A percentile compares a stretch with the other conserved stretches of the same genome.
Evolutionary conservation across 2,329 filamentous ascomycete genomes (phyloP).

Genomic region (Lachnellula arida): DNA sequence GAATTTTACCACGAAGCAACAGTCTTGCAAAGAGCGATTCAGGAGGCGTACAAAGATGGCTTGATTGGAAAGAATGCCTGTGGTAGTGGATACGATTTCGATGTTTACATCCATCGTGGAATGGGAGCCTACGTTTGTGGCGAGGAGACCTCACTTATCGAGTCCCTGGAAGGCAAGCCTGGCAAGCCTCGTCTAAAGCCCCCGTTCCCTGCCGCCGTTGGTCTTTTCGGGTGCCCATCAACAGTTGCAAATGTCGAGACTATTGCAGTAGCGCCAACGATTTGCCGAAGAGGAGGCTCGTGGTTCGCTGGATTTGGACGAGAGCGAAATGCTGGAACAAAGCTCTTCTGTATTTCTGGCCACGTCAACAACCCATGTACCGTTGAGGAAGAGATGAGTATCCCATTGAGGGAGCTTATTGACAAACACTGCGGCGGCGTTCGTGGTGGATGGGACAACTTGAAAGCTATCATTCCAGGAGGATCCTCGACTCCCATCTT

Average conservation of each 20-base stretch:
- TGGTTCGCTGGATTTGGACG: conserved; percentile 96
- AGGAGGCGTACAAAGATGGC: conserved; percentile 93
- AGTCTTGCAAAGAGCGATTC: conserved; percentile 89
- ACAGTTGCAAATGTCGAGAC: conserved; percentile 99
- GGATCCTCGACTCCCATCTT: conserved; percentile 95
- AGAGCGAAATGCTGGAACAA: conserved; percentile 94
- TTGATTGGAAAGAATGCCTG: conserved; percentile 98
- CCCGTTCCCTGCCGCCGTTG: conserved; percentile 94
- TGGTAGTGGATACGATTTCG: conserved; percentile 94
- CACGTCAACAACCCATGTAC: conserved; percentile 98
- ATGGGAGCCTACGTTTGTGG: conserved; percentile 97
- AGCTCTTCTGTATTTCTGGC: conserved; percentile 97
- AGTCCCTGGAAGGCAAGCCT: conserved; percentile 96
- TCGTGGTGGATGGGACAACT: conserved; percentile 94
- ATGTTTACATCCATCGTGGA: conserved; percentile 93
- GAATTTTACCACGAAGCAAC: conserved; percentile 97
- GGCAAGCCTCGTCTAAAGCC: conserved; percentile 99
- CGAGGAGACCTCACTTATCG: conserved; percentile 96
- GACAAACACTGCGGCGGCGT: conserved; percentile 98
- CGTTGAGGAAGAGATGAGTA: conserved; percentile 99
- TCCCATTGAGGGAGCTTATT: conserved; percentile 90
- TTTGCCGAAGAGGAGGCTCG: conserved; percentile 81
- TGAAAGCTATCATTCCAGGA: conserved; percentile 90
- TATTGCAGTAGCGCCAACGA: conserved; percentile 89
- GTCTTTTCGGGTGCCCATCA: conserved; percentile 95